Evolutionary conservation across 2,329 filamentous ascomycete species (phyloP).

Genomic region (Fusarium fracticaudum): DNA sequence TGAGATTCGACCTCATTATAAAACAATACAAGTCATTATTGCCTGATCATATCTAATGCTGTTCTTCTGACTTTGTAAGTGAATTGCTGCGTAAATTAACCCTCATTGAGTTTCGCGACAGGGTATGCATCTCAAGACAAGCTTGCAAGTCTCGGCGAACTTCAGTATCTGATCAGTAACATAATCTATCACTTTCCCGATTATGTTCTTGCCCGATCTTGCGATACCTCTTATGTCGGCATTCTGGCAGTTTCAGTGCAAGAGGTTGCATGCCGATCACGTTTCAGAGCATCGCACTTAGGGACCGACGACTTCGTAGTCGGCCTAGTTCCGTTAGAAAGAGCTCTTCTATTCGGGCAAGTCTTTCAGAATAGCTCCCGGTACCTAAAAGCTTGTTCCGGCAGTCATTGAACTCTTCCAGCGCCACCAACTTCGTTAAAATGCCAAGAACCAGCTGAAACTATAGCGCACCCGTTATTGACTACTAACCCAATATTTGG

Average conservation of each 20-base stretch:
- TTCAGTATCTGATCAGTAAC: fast-evolving
- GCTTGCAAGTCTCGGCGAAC: background rate
- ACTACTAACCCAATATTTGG: background rate
- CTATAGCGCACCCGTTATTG: background rate
- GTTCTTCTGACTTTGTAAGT: fast-evolving
- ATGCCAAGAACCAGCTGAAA: background rate
- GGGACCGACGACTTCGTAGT: background rate
- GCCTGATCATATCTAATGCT: fast-evolving
- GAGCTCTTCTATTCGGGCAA: too few species aligned
- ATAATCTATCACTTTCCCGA: background rate
- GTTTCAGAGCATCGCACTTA: background rate
- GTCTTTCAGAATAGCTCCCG: background rate
- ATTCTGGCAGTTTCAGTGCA: background rate
- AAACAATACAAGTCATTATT: background rate
- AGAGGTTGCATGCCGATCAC: background rate
- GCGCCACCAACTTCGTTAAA: background rate
- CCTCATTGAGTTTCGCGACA: fast-evolving
- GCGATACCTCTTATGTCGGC: background rate
- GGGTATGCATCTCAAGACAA: background rate
- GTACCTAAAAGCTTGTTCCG: background rate
- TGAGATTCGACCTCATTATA: fast-evolving
- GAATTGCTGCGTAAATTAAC: background rate
- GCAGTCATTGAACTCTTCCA: background rate
- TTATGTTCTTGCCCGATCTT: background rate
- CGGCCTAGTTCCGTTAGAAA: background rate